phyloP scores from a whole-genome alignment of 2,329 filamentous ascomycete genomes.

The Aphanocladium album region DNA sequence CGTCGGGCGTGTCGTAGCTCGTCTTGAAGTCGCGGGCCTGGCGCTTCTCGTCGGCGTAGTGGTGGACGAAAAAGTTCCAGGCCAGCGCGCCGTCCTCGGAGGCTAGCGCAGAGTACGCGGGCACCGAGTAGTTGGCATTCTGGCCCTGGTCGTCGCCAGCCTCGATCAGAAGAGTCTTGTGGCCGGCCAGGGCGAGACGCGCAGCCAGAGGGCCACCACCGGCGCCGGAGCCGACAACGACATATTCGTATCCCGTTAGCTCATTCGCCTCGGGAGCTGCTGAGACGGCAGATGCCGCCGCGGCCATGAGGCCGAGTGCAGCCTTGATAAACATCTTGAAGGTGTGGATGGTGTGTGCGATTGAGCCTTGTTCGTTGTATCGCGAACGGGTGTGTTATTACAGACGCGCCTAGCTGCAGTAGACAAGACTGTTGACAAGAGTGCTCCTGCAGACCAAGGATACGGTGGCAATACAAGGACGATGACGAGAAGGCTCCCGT shows the following conservation, averaged over 20 bases:
- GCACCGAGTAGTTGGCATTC: constrained; percentile 46
- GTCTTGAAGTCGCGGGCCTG: constrained; percentile 55
- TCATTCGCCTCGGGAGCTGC: constrained; percentile 19
- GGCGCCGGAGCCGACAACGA: constrained; percentile 57
- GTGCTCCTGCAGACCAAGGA: not conserved
- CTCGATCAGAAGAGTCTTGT: constrained; percentile 56
- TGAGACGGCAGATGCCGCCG: constrained; percentile 15
- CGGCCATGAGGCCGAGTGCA: constrained; percentile 18
- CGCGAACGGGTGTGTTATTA: not conserved
- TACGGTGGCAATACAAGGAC: not conserved
- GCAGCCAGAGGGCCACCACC: constrained; percentile 55
- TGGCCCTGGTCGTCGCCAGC: constrained; percentile 53
- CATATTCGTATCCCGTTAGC: constrained; percentile 50
- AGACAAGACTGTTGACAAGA: not conserved
- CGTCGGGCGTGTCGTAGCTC: constrained; percentile 48
- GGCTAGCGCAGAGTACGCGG: constrained; percentile 47
- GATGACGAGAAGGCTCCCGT: not conserved
- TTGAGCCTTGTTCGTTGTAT: not conserved
- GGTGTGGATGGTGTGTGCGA: not conserved
- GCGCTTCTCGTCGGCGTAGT: constrained; percentile 50
- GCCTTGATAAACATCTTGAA: constrained; percentile 3
- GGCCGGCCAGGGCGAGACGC: constrained; percentile 54
- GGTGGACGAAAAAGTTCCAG: constrained; percentile 62
- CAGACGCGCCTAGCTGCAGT: not conserved
- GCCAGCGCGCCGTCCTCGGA: constrained; percentile 51